A percentile compares a stretch with the other conserved stretches of the same genome.
Conservation (phyloP, 129 eudicot species). For the Escallonia rubra region DNA sequence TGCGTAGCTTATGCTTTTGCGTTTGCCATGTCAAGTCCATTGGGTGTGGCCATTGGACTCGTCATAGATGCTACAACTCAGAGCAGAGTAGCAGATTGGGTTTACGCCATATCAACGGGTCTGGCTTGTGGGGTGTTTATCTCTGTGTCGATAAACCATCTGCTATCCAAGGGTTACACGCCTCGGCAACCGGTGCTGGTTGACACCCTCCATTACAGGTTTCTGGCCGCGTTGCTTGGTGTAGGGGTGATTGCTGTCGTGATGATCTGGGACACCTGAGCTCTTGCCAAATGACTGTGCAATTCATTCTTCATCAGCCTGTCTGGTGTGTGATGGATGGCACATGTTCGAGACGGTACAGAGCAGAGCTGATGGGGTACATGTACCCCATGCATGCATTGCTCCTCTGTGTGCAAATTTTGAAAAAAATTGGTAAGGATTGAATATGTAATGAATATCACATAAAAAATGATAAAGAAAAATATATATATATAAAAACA, state of each 20-base stretch:
- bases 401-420: too few relatives aligned
- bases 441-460: too few relatives aligned
- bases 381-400: too few relatives aligned
- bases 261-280: constrained; percentile 20
- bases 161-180: constrained; percentile 50
- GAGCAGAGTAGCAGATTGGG: constrained; percentile 80
- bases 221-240: constrained; percentile 13
- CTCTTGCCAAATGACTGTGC: too few relatives aligned
- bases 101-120: constrained; percentile 83
- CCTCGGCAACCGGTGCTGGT: constrained; percentile 26
- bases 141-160: constrained; percentile 76
- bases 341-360: too few relatives aligned
- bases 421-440: too few relatives aligned
- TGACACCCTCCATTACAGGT: constrained; percentile 29
- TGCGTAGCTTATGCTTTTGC: constrained; percentile 67
- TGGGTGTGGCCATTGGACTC: constrained; percentile 83
- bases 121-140: constrained; percentile 84
- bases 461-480: too few relatives aligned
- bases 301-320: too few relatives aligned
- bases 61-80: constrained; percentile 67
- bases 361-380: too few relatives aligned
- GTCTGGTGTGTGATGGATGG: too few relatives aligned
- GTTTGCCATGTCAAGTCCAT: constrained; percentile 76
- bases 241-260: constrained; percentile 11
- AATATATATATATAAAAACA: too few relatives aligned